phyloP scores from a whole-genome alignment of 768 basidiomycete genomes.

The Pleurotus cornucopiae region DNA sequence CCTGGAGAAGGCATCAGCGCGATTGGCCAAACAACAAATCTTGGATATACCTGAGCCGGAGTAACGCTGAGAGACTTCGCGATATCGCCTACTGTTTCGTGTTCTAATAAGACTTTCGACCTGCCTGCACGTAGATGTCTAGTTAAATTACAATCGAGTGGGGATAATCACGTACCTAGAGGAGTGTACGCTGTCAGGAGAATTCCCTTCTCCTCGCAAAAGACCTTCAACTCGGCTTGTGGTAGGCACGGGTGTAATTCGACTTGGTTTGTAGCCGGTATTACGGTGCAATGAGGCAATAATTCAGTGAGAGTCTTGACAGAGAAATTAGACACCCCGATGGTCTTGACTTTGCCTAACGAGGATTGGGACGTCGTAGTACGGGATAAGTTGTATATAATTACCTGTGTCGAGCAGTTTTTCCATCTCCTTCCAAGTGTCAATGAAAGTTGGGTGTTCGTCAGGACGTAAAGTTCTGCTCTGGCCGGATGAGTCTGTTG shows the following conservation, averaged over 20 bases:
- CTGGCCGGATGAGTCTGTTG: slow-evolving; percentile 2
- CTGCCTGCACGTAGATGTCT: background rate
- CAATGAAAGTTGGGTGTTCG: slow-evolving; percentile 20
- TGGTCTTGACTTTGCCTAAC: slow-evolving; percentile 37
- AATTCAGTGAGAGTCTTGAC: slow-evolving; percentile 37
- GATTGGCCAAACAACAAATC: no score
- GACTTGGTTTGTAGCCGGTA: slow-evolving; percentile 55
- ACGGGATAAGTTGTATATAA: background rate
- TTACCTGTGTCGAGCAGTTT: slow-evolving; percentile 14
- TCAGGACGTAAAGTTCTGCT: slow-evolving; percentile 13
- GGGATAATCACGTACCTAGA: slow-evolving; percentile 21
- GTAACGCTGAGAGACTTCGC: background rate
- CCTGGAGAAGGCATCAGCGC: slow-evolving; percentile 25
- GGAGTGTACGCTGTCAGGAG: slow-evolving; percentile 48
- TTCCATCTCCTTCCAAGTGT: slow-evolving; percentile 23
- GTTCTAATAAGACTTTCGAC: background rate
- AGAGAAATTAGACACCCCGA: slow-evolving; percentile 60
- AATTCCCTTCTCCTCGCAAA: slow-evolving; percentile 46
- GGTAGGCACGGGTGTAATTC: slow-evolving; percentile 56
- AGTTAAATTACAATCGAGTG: background rate
- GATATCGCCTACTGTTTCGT: background rate
- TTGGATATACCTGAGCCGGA: background rate
- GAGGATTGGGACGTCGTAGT: background rate
- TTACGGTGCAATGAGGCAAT: slow-evolving; percentile 37
- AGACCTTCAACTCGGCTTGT: slow-evolving; percentile 42